phyloP scores from a whole-genome alignment of 192 early-diverging fungal species.

The Rhizoclosmatium sp. region DNA sequence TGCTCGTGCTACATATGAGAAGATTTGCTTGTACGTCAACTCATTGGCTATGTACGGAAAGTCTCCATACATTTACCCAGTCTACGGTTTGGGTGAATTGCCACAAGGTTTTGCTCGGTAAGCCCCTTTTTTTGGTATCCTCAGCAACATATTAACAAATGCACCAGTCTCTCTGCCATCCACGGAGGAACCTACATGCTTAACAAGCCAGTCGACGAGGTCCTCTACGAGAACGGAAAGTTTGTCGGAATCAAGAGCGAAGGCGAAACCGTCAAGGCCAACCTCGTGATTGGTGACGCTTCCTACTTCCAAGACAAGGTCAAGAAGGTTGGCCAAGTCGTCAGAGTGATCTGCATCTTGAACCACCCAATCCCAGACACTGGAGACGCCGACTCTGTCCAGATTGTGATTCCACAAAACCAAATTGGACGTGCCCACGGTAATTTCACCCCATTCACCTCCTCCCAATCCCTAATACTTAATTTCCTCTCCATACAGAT shows the following conservation, averaged over 20 bases:
- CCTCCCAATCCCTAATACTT: neutral
- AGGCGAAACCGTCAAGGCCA: conserved; percentile 80
- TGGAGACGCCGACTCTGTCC: conserved; percentile 83
- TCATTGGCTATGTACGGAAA: conserved; percentile 93
- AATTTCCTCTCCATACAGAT: conserved; percentile 57
- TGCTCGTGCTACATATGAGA: conserved; percentile 86
- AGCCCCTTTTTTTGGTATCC: neutral
- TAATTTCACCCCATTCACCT: conserved; percentile 23
- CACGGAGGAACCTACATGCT: conserved; percentile 99
- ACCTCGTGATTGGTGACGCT: conserved; percentile 94
- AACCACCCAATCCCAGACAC: conserved; percentile 91
- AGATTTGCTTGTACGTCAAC: conserved; percentile 89
- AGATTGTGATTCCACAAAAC: conserved; percentile 98
- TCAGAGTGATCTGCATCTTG: conserved; percentile 95
- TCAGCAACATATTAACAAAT: neutral
- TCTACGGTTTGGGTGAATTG: conserved; percentile 96
- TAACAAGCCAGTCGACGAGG: conserved; percentile 87
- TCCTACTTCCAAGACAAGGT: conserved; percentile 87
- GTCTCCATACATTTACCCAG: conserved; percentile 98
- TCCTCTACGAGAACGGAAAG: conserved; percentile 83
- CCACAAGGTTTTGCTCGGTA: conserved; percentile 94
- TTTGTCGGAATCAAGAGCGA: conserved; percentile 90
- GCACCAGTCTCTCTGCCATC: conserved; percentile 86
- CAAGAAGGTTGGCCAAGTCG: conserved; percentile 81
- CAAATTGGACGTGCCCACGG: conserved; percentile 88